phyloP scores from a whole-genome alignment of 768 basidiomycete genomes.

The Termitomyces sp. region DNA sequence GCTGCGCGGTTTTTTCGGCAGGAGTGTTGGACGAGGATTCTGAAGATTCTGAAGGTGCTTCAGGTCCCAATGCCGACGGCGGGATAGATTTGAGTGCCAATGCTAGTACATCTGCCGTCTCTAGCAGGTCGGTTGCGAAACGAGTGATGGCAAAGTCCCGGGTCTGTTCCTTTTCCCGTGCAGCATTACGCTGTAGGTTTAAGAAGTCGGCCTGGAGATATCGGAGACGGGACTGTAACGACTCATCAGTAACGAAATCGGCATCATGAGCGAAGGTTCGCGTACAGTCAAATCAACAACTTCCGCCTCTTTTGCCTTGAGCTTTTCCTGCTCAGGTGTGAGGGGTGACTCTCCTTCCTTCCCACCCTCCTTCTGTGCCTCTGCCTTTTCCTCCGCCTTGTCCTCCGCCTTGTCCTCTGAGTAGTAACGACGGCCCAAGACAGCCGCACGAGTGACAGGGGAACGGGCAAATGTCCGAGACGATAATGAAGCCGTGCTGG shows the following conservation, averaged over 20 bases:
- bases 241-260: conserved; percentile 4
- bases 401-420: conserved; percentile 48
- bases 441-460: conserved; percentile 23
- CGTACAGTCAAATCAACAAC: conserved; percentile 83
- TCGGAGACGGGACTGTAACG: conserved; percentile 72
- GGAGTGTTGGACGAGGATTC: conserved; percentile 17
- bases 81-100: conserved; percentile 83
- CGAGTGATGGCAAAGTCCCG: conserved; percentile 90
- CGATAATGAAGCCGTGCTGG: conserved; percentile 58
- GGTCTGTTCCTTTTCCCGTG: conserved; percentile 88
- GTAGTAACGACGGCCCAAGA: conserved; percentile 44
- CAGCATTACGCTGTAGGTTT: conserved; percentile 89
- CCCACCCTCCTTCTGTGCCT: conserved; percentile 15
- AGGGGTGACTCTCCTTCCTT: conserved; percentile 21
- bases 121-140: conserved; percentile 87
- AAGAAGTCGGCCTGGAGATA: conserved; percentile 95
- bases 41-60: conserved; percentile 25
- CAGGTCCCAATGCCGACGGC: conserved; percentile 34
- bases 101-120: conserved; percentile 86
- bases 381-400: conserved; percentile 18
- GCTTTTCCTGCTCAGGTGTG: conserved; percentile 38
- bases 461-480: conserved; percentile 42
- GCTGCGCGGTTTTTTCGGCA: conserved; percentile 50
- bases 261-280: conserved; percentile 2
- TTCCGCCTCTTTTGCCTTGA: conserved; percentile 80